Percentiles rank a stretch among this genome's conserved stretches.
Conservation (phyloP, 2,329 filamentous ascomycete genomes). For the Endothia cerciana region DNA sequence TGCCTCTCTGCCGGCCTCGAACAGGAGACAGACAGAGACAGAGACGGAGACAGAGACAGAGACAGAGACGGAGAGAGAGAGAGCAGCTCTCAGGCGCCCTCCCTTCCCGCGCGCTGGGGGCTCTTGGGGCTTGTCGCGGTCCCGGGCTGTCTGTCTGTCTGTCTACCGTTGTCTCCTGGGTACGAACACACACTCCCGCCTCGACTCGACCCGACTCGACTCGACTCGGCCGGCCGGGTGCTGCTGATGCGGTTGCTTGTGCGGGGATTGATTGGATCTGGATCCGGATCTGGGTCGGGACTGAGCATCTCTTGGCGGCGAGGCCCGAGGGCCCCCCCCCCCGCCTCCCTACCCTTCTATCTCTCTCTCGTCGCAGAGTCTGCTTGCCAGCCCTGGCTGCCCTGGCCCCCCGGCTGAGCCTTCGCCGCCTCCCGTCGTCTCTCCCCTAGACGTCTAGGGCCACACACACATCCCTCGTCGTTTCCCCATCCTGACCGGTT, state of each 20-base stretch:
- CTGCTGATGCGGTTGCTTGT: conserved; percentile 4
- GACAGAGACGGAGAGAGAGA: background rate
- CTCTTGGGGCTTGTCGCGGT: background rate
- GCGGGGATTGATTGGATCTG: background rate
- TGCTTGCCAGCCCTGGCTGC: conserved; percentile 5
- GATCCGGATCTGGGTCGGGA: background rate
- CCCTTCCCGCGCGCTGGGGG: background rate
- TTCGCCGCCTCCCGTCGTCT: conserved; percentile 1
- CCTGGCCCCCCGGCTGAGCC: conserved; percentile 12
- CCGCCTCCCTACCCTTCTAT: background rate
- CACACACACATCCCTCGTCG: conserved; percentile 16
- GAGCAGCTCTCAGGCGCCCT: background rate
- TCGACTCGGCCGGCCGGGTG: conserved; percentile 16
- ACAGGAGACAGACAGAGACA: background rate
- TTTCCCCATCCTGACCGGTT: conserved; percentile 2
- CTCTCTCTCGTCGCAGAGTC: conserved; percentile 7
- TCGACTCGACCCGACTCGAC: conserved; percentile 3
- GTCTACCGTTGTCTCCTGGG: background rate
- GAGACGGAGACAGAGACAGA: background rate
- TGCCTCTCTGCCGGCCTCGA: background rate
- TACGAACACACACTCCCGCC: background rate
- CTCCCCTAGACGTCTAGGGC: conserved; percentile 2
- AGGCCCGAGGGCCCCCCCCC: too few relatives aligned
- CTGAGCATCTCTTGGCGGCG: conserved; percentile 9
- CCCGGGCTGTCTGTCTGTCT: background rate